These are phyloP conservation scores for Elymus sibiricus DNA, from an alignment of 176 grass and related monocot genomes.

Conservation along the genomic window DNA sequence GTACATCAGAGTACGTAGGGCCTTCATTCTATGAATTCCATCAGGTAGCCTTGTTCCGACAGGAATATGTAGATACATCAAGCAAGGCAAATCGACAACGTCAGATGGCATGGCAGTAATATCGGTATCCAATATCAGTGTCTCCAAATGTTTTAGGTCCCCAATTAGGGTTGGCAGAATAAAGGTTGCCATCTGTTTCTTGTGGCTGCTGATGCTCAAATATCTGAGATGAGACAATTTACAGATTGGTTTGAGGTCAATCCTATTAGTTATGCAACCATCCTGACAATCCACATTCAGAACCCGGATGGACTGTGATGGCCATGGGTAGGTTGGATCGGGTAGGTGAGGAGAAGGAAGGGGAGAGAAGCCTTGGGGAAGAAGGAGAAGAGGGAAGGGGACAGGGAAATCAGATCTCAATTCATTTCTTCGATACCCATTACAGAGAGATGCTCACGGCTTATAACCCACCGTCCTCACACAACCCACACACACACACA, in stretches of 20 bases:
- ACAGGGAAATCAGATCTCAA: no score
- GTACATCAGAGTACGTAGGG: neutral
- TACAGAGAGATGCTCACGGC: no score
- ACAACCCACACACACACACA: no score
- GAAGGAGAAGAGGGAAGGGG: no score
- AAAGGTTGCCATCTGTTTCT: no score
- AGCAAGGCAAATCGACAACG: neutral
- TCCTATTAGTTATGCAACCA: neutral
- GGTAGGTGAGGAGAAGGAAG: no score
- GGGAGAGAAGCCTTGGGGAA: no score
- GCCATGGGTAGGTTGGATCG: no score
- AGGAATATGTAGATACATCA: neutral
- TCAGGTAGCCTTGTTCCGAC: neutral
- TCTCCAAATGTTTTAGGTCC: neutral
- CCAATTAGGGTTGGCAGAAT: neutral
- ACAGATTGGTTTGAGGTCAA: neutral
- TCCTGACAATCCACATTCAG: neutral
- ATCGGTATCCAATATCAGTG: neutral
- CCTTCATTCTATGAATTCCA: neutral
- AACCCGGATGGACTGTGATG: conserved; percentile 1
- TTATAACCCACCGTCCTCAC: no score
- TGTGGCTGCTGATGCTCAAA: neutral
- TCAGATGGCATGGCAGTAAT: neutral
- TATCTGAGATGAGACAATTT: neutral
- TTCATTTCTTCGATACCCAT: no score